Evolutionary conservation across 1,139 yeast species (phyloP).

Genomic region (Pichia sp.): DNA sequence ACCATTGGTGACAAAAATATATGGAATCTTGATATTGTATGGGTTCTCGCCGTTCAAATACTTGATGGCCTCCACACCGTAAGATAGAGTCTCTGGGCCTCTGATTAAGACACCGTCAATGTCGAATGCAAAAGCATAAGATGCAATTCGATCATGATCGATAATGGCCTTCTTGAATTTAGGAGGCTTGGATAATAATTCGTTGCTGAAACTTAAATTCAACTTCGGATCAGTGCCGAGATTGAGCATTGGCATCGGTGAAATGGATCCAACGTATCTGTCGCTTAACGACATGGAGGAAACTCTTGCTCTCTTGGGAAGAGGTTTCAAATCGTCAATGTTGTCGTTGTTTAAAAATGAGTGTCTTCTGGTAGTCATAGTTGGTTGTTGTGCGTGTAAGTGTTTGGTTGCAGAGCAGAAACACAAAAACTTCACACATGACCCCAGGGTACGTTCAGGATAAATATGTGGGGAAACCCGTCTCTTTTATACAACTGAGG

Average conservation of each 20-base stretch:
- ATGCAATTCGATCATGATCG: slow-evolving; percentile 71
- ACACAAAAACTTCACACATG: no score
- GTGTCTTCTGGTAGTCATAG: no score
- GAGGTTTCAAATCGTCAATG: slow-evolving; percentile 62
- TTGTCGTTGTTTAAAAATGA: slow-evolving; percentile 72
- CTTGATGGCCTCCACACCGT: slow-evolving; percentile 67
- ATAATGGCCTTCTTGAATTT: slow-evolving; percentile 52
- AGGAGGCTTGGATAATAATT: slow-evolving; percentile 21
- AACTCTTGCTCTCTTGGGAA: slow-evolving; percentile 60
- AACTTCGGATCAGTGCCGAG: no score
- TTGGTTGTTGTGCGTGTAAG: no score
- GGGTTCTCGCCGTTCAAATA: slow-evolving; percentile 74
- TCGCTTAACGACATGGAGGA: slow-evolving; percentile 70
- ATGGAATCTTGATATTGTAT: slow-evolving; percentile 80
- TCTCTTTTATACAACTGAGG: no score
- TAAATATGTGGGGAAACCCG: no score
- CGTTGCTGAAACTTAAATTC: slow-evolving; percentile 4
- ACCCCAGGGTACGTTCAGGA: no score
- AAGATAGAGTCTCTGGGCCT: slow-evolving; percentile 78
- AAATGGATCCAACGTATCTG: slow-evolving; percentile 56
- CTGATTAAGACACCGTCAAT: slow-evolving; percentile 81
- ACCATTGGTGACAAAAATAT: slow-evolving; percentile 84
- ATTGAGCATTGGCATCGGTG: slow-evolving; percentile 44
- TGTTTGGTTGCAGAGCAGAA: no score
- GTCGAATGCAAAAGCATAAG: slow-evolving; percentile 85